These are phyloP conservation scores for Pyrrhoderma noxium DNA, from an alignment of 1,284 basidiomycete genomes.

Conservation along the genomic window DNA sequence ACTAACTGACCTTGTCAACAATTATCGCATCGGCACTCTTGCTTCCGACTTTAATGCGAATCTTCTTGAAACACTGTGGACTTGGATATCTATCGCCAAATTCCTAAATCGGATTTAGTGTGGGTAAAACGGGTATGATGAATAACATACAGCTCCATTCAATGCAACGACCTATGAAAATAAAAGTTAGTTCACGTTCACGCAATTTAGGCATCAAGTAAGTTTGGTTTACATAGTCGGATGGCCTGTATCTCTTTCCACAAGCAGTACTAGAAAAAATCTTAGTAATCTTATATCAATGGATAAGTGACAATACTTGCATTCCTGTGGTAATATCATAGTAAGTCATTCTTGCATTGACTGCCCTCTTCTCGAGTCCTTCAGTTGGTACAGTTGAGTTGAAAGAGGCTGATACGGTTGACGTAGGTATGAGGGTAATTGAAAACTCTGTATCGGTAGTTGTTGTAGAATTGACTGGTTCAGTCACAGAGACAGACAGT, in stretches of 20 bases:
- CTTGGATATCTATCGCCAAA: conserved; percentile 34
- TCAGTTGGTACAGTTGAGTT: conserved; percentile 32
- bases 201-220: too few species aligned
- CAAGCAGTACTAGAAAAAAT: conserved; percentile 32
- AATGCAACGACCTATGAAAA: conserved; percentile 15
- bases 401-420: conserved; percentile 27
- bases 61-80: conserved; percentile 48
- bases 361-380: conserved; percentile 37
- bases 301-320: background rate
- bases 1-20: conserved; percentile 48
- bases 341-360: conserved; percentile 38
- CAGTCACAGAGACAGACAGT: too few species aligned
- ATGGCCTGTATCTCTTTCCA: conserved; percentile 27
- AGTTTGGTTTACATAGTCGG: conserved; percentile 26
- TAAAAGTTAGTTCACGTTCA: too few species aligned
- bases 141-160: conserved; percentile 4
- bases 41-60: conserved; percentile 60
- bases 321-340: conserved; percentile 52
- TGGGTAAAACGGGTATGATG: too few species aligned
- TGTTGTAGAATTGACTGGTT: too few species aligned
- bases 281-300: background rate
- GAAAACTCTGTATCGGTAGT: too few species aligned
- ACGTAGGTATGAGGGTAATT: too few species aligned
- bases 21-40: conserved; percentile 56
- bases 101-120: conserved; percentile 30